A percentile compares a stretch with the other conserved stretches of the same genome.
These are phyloP conservation scores for Ceratonia siliqua DNA, from an alignment of 306 rosid genomes.

Conservation along the genomic window DNA sequence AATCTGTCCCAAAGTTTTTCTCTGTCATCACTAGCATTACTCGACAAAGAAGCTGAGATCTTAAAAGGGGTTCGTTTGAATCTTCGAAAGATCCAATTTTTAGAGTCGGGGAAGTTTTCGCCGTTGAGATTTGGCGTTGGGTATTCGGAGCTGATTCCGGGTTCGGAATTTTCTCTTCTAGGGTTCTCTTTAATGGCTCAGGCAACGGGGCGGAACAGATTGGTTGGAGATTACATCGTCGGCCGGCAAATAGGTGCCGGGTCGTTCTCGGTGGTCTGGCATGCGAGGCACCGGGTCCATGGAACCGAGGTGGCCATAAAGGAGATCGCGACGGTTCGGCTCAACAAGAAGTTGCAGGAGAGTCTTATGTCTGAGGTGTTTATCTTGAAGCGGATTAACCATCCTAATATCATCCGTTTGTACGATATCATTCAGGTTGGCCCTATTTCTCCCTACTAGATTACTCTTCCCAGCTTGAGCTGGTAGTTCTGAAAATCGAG, in stretches of 20 bases:
- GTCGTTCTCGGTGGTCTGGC: conserved; percentile 96
- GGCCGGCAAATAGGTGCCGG: conserved; percentile 89
- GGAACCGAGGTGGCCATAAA: conserved; percentile 96
- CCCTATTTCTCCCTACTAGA: background rate
- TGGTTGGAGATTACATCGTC: conserved; percentile 76
- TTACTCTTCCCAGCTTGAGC: background rate
- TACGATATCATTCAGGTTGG: conserved; percentile 83
- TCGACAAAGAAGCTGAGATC: background rate
- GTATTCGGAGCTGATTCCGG: conserved; percentile 35
- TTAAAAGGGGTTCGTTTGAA: conserved; percentile 7
- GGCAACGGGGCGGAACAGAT: conserved; percentile 55
- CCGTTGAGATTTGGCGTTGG: conserved; percentile 4
- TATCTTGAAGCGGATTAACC: conserved; percentile 75
- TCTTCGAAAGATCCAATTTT: conserved; percentile 28
- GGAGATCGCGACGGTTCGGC: conserved; percentile 78
- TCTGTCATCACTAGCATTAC: background rate
- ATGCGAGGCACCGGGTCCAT: conserved; percentile 76
- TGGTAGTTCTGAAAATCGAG: conserved; percentile 13
- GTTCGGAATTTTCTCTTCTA: conserved; percentile 27
- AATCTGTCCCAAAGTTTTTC: background rate
- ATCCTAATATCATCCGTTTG: conserved; percentile 85
- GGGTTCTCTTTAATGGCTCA: conserved; percentile 68
- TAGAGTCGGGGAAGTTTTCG: conserved; percentile 1
- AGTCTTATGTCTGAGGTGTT: conserved; percentile 85
- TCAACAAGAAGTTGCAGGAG: conserved; percentile 82